Percentiles rank a stretch among this genome's conserved stretches.
These are phyloP conservation scores for Metarhizium robertsii DNA, from an alignment of 2,329 filamentous ascomycete genomes.

Conservation along the genomic window DNA sequence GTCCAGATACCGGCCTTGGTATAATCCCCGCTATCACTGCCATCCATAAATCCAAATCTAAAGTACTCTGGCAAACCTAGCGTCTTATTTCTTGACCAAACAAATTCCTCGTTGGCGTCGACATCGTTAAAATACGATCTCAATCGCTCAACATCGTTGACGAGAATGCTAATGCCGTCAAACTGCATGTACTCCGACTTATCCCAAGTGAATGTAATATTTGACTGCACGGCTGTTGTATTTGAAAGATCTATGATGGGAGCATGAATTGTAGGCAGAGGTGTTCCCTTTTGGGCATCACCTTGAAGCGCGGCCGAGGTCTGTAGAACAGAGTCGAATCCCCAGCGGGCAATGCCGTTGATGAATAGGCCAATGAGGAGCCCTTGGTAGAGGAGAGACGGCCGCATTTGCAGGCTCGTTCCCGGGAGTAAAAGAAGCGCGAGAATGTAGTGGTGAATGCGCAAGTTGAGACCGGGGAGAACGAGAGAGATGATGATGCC, in stretches of 20 bases:
- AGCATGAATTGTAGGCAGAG: constrained; percentile 44
- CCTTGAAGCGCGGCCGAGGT: constrained; percentile 64
- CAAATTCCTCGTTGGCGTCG: constrained; percentile 35
- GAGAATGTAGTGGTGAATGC: constrained; percentile 93
- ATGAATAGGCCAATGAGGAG: constrained; percentile 84
- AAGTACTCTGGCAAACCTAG: constrained; percentile 59
- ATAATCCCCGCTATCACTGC: constrained; percentile 57
- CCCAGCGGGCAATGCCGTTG: constrained; percentile 90
- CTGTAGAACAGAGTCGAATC: constrained; percentile 81
- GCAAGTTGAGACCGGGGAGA: constrained; percentile 68
- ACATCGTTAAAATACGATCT: constrained; percentile 58
- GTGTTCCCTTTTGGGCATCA: constrained; percentile 53
- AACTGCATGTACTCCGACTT: constrained; percentile 38
- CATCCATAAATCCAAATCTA: constrained; percentile 64
- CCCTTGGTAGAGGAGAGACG: constrained; percentile 79
- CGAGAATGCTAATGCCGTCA: constrained; percentile 69
- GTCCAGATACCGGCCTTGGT: constrained; percentile 68
- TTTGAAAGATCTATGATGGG: constrained; percentile 37
- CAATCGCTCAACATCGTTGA: constrained; percentile 80
- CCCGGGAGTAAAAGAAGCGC: constrained; percentile 80
- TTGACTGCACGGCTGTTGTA: constrained; percentile 39
- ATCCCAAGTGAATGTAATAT: constrained; percentile 53
- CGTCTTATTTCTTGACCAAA: constrained; percentile 45
- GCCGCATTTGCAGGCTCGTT: constrained; percentile 79
- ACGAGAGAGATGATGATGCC: constrained; percentile 62